Evolutionary conservation across 495 filamentous ascomycete species (phyloP), one percentile per base, ranked within the genome.

Genomic region (Xylaria curta): DNA sequence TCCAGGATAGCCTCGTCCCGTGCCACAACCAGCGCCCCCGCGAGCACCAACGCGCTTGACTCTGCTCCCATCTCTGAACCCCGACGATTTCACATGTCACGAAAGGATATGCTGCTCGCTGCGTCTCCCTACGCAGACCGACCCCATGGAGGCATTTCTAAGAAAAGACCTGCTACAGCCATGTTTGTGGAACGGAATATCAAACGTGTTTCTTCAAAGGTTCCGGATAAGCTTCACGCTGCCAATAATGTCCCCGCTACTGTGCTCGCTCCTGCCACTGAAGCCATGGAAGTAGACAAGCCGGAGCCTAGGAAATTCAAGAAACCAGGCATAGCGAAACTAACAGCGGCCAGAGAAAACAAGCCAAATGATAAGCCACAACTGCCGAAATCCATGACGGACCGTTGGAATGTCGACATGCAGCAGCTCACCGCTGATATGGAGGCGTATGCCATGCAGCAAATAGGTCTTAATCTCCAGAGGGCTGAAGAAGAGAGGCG

Each of bases 41-140:
- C 70, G 28, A 63, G 38, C 56, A 56, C 64, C 21, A 31, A 53
- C 33, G 38, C 56, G 4, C 42, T 26, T 15, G 64, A 66, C 47
- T 62, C 42, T 51, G 53, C 47, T 70, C 36, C 66, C 47, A 47
- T 54, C 49, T 71, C 71, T 17, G 78, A 79, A 54, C 79, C 72
- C 47, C 79, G 82, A 70, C 78, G 83, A 58, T 88, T 87, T 66
- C 86, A 87, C 78, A 77, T 88, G 68, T 86, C 83, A 46, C 79
- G 74, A 74, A 80, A 70, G 56, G 76, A 79, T 21, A 78, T 78
- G 69, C 59, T 78, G 63, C 70, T 70, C 47, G 76, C 78, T 33
- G 72, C 75, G 26, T 75, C 76, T 61, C 73, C 63, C 70, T 70
- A 63, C 66, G 66, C 60, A 42, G 63, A 31, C 38, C 71, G 70